Evolutionary conservation across 2,329 filamentous ascomycete genomes (phyloP), one percentile per base, ranked within the genome.

Genomic region (Stagonosporopsis vannaccii): DNA sequence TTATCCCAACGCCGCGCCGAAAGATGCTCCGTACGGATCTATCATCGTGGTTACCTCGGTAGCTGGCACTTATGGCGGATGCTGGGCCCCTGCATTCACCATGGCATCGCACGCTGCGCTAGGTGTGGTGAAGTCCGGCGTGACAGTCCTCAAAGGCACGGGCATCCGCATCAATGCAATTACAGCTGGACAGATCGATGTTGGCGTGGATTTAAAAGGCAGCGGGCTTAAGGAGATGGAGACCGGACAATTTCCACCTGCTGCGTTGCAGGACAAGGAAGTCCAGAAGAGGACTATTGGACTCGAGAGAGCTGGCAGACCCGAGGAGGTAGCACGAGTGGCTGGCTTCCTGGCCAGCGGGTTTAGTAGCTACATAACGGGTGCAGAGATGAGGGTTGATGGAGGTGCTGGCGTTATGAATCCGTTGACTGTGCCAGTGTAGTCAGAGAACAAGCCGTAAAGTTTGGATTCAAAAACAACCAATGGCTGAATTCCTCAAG

Each of bases 301-400:
- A 6, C 68, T 88, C 17, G 86, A 87, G 71, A 78, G 85, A 55
- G 79, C 83, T 8, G 86, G 85, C 0, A 68, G 80, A 17, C 83
- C 85, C 0, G 80, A 82, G 46, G 85, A 88, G 67, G 83, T 88
- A 9, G 86, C 80, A 1, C 75, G 83, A 32, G 85, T 87, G 3
- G 85, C 83, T 0, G 85, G 86, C 0, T 88, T 88, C 66, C 74
- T 88, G 59, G 85, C 85, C 2, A 85, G 81, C 70, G 84, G 84
- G 0, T 88, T 88, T 70, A 85, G 82, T 59, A 84, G 80, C 52
- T 88, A 88, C 71, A 79, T 88, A 39, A 87, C 83, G 0, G 86
- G 86, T 1, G 79, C 83, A 2, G 87, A 88, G 67, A 71, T 88
- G 64, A 80, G 87, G 13, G 85, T 87, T 13, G 85, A 88, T 74